Base-by-base conservation (phyloP, 176 grass and related monocot genomes). In the Carex pumila region DNA sequence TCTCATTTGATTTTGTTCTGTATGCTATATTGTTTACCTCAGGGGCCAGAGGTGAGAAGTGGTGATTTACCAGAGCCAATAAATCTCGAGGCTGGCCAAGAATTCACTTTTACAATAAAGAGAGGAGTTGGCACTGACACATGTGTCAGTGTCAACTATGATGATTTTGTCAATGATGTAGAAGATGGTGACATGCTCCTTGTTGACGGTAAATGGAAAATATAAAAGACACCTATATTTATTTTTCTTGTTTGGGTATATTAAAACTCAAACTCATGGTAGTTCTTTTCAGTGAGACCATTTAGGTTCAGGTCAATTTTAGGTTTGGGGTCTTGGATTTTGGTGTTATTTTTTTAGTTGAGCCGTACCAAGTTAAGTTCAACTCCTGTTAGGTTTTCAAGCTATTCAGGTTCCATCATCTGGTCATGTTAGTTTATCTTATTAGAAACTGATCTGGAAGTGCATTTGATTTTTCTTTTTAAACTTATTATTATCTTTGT, bases 1-100 rank as follows among this genome's bases (percentile, higher is more conserved):
- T 34, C 67, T 88, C 52, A 55, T 54, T 70, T 70, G n/a, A 58
- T 90, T 86, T 72, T 43, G 62, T 54, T 65, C 84, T 87, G 19
- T 45, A 61, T 79, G 29, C 14, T 60, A 7, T 45, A 67, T 80
- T 88, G 80, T 94, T 36, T 69, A 82, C 81, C 39, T 82, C 78
- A 99, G 96, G 96, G 96, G 39, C 96, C 96, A 72, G 96, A 99
- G 81, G 93, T 99, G 84, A 91, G 96, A 66, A 99, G 96, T 70
- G 96, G 93, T 77, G 96, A 99, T 78, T 93, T 99, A 67, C 93
- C 96, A 43, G 88, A 99, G 76, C 96, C 93, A 30, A 89, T 95
- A 77, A 70, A 76, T 58, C 85, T 99, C 53, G 57, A 74, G 70
- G 81, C 67, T 21, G 90, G 93, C 32, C 96, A 94, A 32, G 93